Base-by-base conservation (phyloP, 2,329 filamentous ascomycete genomes). In the Diaporthe sp. region DNA sequence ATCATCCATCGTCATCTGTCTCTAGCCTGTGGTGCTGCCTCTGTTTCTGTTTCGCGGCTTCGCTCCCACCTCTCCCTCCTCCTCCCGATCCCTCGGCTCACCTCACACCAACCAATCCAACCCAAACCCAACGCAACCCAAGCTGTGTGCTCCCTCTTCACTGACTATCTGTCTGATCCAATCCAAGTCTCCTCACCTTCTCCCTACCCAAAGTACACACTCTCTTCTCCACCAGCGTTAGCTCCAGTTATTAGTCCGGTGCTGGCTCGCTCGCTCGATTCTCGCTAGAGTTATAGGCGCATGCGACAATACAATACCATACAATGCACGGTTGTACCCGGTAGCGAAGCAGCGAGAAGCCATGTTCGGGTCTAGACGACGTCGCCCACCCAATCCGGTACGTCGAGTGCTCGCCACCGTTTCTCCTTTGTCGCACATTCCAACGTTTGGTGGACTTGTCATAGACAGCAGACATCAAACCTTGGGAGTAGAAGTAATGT, bases 301-400 rank as follows among this genome's bases (percentile, higher is more conserved):
- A 51, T 61, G 71, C 25, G 57, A 72, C 44, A 53, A 58, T 42
- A 68, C 47, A 68, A 53, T 53, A 68, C 47, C 47, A 39, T 51
- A 72, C 57, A 63, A 73, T 65, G 71, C 58, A 55, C 58, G 55
- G 34, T 73, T 39, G 34, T 63, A 73, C 58, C 71, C 58, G 47
- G 47, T 65, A 73, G 68, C 28, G 42, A 57, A 42, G 71, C 28
- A 51, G 44, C 51, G 58, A 73, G 57, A 74, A 57, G 78, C 76
- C 78, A 89, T 89, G 89, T 90, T 90, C 82, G 86, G 85, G 79
- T 88, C 88, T 78, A 86, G 86, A 83, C 88, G 85, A 82, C 87
- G 86, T 81, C 85, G 87, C 78, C 84, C 85, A 82, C 85, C 85
- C 75, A 84, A 84, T 80, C 85, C 85, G 85, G 88, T 90, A 87